Conservation (phyloP, 2,329 filamentous ascomycete genomes). For the Volutella citrinella region DNA sequence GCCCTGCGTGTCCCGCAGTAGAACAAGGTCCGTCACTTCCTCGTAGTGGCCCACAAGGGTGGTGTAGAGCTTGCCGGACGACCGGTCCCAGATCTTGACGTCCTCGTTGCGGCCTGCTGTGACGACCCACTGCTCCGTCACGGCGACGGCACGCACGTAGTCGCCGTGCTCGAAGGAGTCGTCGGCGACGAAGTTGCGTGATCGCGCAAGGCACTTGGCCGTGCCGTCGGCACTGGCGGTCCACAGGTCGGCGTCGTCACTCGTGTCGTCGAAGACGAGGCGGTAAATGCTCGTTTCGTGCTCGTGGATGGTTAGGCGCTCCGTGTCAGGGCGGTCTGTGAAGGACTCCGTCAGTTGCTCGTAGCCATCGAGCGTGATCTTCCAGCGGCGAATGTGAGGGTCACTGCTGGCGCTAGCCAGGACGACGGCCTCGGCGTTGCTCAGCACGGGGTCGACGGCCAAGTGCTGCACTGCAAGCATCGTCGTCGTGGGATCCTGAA, state of each 20-base stretch:
- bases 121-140: slow-evolving; percentile 74
- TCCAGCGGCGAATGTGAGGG: slow-evolving; percentile 76
- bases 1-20: slow-evolving; percentile 47
- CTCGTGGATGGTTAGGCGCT: slow-evolving; percentile 59
- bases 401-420: slow-evolving; percentile 81
- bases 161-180: slow-evolving; percentile 78
- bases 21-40: slow-evolving; percentile 78
- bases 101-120: slow-evolving; percentile 92
- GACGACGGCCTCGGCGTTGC: slow-evolving; percentile 46
- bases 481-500: slow-evolving; percentile 68
- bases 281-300: slow-evolving; percentile 92
- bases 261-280: slow-evolving; percentile 64
- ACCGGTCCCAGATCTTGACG: slow-evolving; percentile 81
- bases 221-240: slow-evolving; percentile 91
- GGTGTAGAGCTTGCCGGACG: slow-evolving; percentile 70
- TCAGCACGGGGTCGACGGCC: slow-evolving; percentile 66
- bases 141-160: slow-evolving; percentile 80
- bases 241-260: slow-evolving; percentile 74
- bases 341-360: slow-evolving; percentile 52
- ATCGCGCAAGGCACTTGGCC: slow-evolving; percentile 72
- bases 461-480: slow-evolving; percentile 82
- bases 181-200: slow-evolving; percentile 66
- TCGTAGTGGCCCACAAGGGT: slow-evolving; percentile 83
- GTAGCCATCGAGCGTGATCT: slow-evolving; percentile 50
- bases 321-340: slow-evolving; percentile 37